Base-by-base conservation (phyloP, 768 basidiomycete genomes). In the Mycena haematopus region DNA sequence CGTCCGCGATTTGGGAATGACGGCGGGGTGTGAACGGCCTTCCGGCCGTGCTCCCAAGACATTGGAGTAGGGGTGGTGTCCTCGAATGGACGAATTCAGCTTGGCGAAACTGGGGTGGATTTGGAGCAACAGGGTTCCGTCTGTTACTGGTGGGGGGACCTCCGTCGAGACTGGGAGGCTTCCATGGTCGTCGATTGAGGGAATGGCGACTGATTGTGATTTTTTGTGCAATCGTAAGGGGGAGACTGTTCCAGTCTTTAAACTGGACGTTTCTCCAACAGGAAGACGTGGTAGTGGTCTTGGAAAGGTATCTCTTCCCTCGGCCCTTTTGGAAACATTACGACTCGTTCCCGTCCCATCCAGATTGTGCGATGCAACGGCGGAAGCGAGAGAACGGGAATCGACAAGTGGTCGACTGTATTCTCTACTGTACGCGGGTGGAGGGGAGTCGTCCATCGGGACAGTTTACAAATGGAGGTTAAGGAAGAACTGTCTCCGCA, bases 161-260 rank as follows among this genome's bases (percentile, higher is more conserved):
- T 22, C 42, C 47, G 36, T 57, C 53, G 29, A 51, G 29, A 27
- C 31, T 45, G 2, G 61, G 52, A 58, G 60, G 65, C 45, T 60
- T 58, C 62, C 65, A 67, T n/a, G 62, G 55, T 33, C 54, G 54
- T 53, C 63, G 51, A 52, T 31, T 29, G 61, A 63, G 2, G 62
- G 62, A 52, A 42, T 47, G 10, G 31, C 56, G 33, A 50, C 27
- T 42, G 62, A 67, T 35, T 60, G 58, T 1, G 58, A 54, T 51
- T 67, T 67, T 56, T 64, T 64, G 56, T 64, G 66, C 11, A 67
- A 15, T 45, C 56, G 66, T 35, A 64, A 42, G 7, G 66, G 66
- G 47, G 44, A 27, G 2, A 67, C 66, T 15, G 38, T 47, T n/a
- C 38, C 60, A 54, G 55, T 35, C 21, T 56, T 62, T 27, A 46